Percentiles rank a stretch among this genome's conserved stretches.
Evolutionary conservation across 768 basidiomycete species (phyloP).

Genomic region (Strobilomyces echinocephalus): DNA sequence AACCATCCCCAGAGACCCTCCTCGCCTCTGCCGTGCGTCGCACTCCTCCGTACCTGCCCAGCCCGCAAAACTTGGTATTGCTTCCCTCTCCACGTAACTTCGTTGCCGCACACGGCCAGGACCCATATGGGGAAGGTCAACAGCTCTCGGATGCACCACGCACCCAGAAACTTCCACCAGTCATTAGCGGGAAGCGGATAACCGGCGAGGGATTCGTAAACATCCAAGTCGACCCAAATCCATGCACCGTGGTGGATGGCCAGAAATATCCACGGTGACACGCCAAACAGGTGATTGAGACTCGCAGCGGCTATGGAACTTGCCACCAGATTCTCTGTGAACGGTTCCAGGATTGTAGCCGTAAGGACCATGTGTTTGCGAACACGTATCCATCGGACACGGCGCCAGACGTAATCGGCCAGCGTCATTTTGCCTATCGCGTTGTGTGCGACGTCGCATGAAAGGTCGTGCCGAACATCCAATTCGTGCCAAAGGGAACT

Average conservation of each 20-base stretch:
- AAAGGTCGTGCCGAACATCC: constrained; percentile 80
- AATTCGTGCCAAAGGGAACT: constrained; percentile 91
- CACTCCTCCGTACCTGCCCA: constrained; percentile 55
- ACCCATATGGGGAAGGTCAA: constrained; percentile 87
- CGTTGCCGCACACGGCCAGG: constrained; percentile 73
- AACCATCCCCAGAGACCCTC: constrained; percentile 27
- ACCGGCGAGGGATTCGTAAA: constrained; percentile 72
- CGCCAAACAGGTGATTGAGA: constrained; percentile 43
- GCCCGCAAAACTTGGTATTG: constrained; percentile 69
- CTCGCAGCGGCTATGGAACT: constrained; percentile 61
- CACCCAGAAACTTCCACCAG: constrained; percentile 58
- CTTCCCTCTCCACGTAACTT: constrained; percentile 84
- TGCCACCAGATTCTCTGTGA: constrained; percentile 81
- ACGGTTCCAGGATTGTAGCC: constrained; percentile 86
- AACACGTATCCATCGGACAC: constrained; percentile 95
- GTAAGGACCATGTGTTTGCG: constrained; percentile 88
- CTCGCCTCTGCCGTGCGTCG: constrained; percentile 6
- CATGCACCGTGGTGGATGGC: constrained; percentile 61
- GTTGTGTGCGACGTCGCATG: constrained; percentile 86
- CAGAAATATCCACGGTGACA: constrained; percentile 52
- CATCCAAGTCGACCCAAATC: constrained; percentile 77
- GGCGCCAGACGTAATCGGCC: constrained; percentile 78
- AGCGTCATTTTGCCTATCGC: constrained; percentile 86
- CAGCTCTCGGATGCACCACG: constrained; percentile 78
- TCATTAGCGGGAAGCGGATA: constrained; percentile 49